Evolutionary conservation across 257 asterid genomes (phyloP), one percentile per base, ranked within the genome.

Genomic region (Ehretia macrophylla): DNA sequence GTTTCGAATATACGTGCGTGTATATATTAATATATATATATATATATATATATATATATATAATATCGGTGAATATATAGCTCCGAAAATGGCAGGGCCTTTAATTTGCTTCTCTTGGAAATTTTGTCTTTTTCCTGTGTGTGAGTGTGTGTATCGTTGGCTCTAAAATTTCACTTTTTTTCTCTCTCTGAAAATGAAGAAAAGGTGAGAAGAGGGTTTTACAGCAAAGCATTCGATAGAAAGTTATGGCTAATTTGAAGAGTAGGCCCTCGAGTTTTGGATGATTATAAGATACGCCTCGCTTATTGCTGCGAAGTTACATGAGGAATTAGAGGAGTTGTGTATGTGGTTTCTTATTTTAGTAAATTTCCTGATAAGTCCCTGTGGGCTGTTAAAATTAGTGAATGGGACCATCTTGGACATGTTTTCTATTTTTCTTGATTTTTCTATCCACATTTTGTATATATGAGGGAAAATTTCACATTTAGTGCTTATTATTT

Each of bases 201-300:
- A 73, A 66, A 60, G 76, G 65, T 71, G 80, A 59, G 60, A 52
- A 45, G 65, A 56, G 74, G 80, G 73, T 73, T 80, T 76, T 73
- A 73, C 80, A 20, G 17, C 32, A 19, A 59, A 64, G 60, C 66
- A 27, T 47, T 60, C 57, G 77, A 60, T 69, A 61, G 54, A 37
- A 62, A 49, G 32, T 53, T 22, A 58, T 55, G 60, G 60, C 42
- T 20, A 35, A n/a, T 11, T 23, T 21, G 16, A 42, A 42, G 16
- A 42, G 16, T 10, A 42, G 11, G 47, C 3, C 8, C 47, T 14
- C 16, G 16, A 2, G 16, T 11, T 42, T 42, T 42, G 12, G 4
- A 42, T 4, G 16, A 42, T 42, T 14, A 1, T 42, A 42, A 42
- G 4, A 10, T 42, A 2, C 5, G 16, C 47, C 47, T 14, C 47